Percentiles rank a stretch among this genome's conserved stretches.
Evolutionary conservation across 2,329 filamentous ascomycete genomes (phyloP).

Genomic region (Nemania sp.): DNA sequence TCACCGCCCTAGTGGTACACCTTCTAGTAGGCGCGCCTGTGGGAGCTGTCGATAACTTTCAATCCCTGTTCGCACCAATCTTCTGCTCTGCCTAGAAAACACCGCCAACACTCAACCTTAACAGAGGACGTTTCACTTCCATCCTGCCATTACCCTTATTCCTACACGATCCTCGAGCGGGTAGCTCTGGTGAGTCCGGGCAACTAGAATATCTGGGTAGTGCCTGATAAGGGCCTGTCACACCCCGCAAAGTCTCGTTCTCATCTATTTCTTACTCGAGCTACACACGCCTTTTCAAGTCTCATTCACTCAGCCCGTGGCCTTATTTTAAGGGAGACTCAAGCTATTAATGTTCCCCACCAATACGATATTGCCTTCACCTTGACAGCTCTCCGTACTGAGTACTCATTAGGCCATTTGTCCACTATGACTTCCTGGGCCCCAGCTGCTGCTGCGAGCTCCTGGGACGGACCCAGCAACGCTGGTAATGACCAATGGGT

Average conservation of each 20-base stretch:
- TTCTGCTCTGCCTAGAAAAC: too few species aligned
- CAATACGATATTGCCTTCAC: not conserved
- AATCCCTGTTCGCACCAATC: not conserved
- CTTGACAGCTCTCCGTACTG: not conserved
- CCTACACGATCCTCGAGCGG: too few species aligned
- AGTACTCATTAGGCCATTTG: not conserved
- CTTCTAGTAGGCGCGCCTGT: not conserved
- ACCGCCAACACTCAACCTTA: too few species aligned
- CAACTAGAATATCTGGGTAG: too few species aligned
- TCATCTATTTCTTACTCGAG: too few species aligned
- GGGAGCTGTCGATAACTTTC: not conserved
- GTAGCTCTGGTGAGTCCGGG: too few species aligned
- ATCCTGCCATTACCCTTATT: not conserved
- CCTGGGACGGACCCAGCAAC: conserved; percentile 1
- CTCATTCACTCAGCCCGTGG: too few species aligned
- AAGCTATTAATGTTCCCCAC: too few species aligned
- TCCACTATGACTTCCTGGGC: conserved; percentile 19
- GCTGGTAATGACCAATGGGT: conserved; percentile 4
- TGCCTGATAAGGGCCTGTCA: too few species aligned
- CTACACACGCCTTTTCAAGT: too few species aligned
- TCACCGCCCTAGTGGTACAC: not conserved
- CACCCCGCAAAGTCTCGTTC: too few species aligned
- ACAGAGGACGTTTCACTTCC: not conserved
- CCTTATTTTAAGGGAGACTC: too few species aligned
- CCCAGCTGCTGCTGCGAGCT: not conserved